Percentiles rank a stretch among this genome's conserved stretches.
Conservation (phyloP, 2,329 filamentous ascomycete species). For the Stenocarpella maydis region DNA sequence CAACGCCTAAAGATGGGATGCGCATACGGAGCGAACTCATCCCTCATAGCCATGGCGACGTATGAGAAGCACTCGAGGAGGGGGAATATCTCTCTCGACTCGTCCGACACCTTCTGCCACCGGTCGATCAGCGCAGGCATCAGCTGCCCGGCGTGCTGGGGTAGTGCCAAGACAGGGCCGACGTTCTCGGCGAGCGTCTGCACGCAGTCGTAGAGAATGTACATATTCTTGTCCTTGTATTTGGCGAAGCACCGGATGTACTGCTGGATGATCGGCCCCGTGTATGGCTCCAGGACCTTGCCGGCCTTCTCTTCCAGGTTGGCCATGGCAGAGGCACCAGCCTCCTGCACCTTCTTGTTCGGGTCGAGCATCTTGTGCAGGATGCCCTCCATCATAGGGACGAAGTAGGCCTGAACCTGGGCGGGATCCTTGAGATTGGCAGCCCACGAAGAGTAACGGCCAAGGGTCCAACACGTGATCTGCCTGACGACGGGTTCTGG, state of each 20-base stretch:
- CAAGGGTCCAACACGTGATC: slow-evolving; percentile 98
- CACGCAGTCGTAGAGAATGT: slow-evolving; percentile 97
- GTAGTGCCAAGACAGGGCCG: slow-evolving; percentile 80
- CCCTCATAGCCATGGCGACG: slow-evolving; percentile 84
- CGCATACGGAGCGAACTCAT: slow-evolving; percentile 85
- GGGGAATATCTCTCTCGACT: slow-evolving; percentile 93
- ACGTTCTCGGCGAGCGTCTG: slow-evolving; percentile 95
- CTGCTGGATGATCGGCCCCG: slow-evolving; percentile 87
- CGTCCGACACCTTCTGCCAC: slow-evolving; percentile 86
- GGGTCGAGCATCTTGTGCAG: slow-evolving; percentile 92
- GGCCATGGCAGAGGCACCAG: slow-evolving; percentile 93
- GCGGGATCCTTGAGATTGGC: slow-evolving; percentile 73
- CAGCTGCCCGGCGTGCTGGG: slow-evolving; percentile 81
- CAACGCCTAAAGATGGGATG: slow-evolving; percentile 87
- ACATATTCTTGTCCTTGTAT: slow-evolving; percentile 99
- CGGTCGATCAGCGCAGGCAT: slow-evolving; percentile 93
- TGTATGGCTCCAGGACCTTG: slow-evolving; percentile 82
- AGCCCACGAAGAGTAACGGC: slow-evolving; percentile 92
- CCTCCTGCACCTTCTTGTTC: slow-evolving; percentile 98
- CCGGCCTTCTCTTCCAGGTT: slow-evolving; percentile 95
- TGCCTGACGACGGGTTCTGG: slow-evolving; percentile 89
- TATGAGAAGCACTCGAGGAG: slow-evolving; percentile 97
- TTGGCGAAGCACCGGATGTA: slow-evolving; percentile 91
- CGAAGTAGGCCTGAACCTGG: slow-evolving; percentile 81
- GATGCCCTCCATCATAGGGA: slow-evolving; percentile 97